Conservation (phyloP, 768 basidiomycete genomes). For the Suillus discolor region DNA sequence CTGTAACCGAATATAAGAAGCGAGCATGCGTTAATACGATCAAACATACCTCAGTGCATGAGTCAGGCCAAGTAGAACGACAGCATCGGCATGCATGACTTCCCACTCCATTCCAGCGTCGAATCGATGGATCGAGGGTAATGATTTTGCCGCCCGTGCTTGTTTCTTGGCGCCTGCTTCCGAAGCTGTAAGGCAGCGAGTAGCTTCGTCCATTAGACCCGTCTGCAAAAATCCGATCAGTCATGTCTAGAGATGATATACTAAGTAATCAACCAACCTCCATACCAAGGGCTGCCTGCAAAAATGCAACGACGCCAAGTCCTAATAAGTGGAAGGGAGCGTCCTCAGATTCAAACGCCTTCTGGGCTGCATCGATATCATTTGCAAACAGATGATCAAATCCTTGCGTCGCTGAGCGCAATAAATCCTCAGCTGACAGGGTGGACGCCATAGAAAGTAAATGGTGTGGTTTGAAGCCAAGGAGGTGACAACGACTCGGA, state of each 20-base stretch:
- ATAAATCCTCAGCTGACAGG: constrained; percentile 9
- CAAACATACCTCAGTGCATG: constrained; percentile 62
- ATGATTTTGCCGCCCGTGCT: constrained; percentile 39
- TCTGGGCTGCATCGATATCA: constrained; percentile 56
- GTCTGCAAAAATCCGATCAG: constrained; percentile 40
- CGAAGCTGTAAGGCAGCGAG: constrained; percentile 53
- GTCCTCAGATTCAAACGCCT: constrained; percentile 41
- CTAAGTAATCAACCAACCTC: constrained; percentile 48
- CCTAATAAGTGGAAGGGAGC: constrained; percentile 77
- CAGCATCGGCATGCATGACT: constrained; percentile 70
- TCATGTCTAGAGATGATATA: neutral
- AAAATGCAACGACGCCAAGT: constrained; percentile 68
- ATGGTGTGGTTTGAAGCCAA: neutral
- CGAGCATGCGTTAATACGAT: neutral
- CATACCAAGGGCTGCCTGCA: constrained; percentile 82
- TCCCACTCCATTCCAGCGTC: constrained; percentile 75
- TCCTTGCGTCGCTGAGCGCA: constrained; percentile 45
- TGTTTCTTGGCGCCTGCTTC: constrained; percentile 64
- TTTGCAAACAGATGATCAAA: constrained; percentile 75
- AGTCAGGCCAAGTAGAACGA: constrained; percentile 70
- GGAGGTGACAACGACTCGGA: neutral
- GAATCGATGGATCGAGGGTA: constrained; percentile 43
- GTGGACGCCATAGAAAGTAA: neutral
- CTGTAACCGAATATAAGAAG: constrained; percentile 33
- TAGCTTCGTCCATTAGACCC: constrained; percentile 65